Conservation (phyloP, 2,329 filamentous ascomycete genomes). For the Phaeosphaeria sp. region DNA sequence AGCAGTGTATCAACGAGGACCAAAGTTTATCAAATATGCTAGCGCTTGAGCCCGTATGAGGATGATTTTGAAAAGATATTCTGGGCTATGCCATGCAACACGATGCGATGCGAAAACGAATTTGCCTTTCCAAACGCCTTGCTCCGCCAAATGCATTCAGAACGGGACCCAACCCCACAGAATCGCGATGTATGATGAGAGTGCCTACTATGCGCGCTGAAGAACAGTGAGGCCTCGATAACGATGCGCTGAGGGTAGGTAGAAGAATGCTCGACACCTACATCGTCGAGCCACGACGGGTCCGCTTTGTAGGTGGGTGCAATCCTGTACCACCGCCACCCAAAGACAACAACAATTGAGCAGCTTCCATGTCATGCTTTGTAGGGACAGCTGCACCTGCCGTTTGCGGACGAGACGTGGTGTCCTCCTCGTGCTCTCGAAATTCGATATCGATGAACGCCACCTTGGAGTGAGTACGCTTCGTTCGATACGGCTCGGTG, state of each 20-base stretch:
- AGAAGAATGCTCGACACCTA: conserved; percentile 2
- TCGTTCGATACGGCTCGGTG: conserved; percentile 19
- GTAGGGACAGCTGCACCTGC: conserved; percentile 10
- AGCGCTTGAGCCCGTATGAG: conserved; percentile 9
- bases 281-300: conserved; percentile 34
- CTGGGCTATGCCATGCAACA: too few species aligned
- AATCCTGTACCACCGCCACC: conserved; percentile 23
- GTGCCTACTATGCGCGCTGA: conserved; percentile 22
- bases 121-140: neutral
- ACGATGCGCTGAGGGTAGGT: neutral
- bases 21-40: neutral
- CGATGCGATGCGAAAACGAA: neutral
- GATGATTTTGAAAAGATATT: neutral
- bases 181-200: conserved; percentile 13
- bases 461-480: conserved; percentile 39
- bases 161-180: neutral
- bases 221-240: conserved; percentile 7
- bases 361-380: conserved; percentile 42
- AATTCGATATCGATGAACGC: conserved; percentile 8
- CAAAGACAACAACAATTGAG: conserved; percentile 44
- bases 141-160: neutral
- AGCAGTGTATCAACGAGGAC: neutral
- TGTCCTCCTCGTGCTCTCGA: neutral
- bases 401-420: neutral
- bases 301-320: conserved; percentile 34